Conservation (phyloP, 75 land plant species). For the Selaginella moellendorffii region DNA sequence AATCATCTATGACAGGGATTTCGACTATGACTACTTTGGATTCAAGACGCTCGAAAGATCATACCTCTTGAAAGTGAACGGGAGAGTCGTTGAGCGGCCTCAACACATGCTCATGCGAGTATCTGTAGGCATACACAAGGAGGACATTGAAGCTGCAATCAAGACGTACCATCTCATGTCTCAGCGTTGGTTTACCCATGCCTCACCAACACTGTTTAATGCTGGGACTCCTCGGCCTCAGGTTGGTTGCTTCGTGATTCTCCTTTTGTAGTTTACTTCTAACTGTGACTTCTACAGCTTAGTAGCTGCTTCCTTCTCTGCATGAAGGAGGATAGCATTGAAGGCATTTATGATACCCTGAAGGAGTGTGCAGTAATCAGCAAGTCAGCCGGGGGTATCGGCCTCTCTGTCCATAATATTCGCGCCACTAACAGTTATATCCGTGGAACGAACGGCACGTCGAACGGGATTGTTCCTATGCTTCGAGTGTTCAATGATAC, state of each 20-base stretch:
- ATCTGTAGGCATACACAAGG: not conserved
- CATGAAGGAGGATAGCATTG: not conserved
- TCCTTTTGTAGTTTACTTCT: not conserved
- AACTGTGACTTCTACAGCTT: not conserved
- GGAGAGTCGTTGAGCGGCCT: not conserved
- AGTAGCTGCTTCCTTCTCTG: not conserved
- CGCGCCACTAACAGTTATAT: not conserved
- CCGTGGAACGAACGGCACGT: not conserved
- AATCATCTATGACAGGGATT: constrained; percentile 6
- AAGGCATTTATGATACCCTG: not conserved
- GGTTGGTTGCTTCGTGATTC: not conserved
- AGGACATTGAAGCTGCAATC: not conserved
- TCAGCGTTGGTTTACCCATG: not conserved
- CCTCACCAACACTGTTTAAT: not conserved
- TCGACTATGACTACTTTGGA: constrained; percentile 4
- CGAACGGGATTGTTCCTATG: not conserved
- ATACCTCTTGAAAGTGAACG: constrained; percentile 3
- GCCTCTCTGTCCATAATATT: not conserved
- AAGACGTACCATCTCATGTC: not conserved
- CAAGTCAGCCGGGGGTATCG: not conserved
- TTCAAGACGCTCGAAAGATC: constrained; percentile 8
- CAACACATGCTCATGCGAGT: not conserved
- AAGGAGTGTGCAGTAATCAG: not conserved
- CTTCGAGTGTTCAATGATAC: not conserved
- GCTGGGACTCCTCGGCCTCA: not conserved